Evolutionary conservation across 169 alveolate genomes (phyloP).

Genomic region (Eimeria tenella): DNA sequence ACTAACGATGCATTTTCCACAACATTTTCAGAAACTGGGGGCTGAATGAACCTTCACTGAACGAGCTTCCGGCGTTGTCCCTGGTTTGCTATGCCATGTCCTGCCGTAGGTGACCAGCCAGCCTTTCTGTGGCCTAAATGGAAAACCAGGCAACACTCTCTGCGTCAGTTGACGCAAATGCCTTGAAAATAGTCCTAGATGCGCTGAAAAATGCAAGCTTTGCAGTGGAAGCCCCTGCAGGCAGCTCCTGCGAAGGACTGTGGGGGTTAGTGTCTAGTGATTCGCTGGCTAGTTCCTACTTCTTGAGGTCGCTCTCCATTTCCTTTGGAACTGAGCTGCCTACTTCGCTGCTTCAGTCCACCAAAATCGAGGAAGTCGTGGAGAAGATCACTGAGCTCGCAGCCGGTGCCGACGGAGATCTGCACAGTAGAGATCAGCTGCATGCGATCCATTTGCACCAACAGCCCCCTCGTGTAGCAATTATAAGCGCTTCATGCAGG

Average conservation of each 20-base stretch:
- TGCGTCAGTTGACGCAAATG: background rate
- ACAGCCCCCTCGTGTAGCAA: conserved; percentile 48
- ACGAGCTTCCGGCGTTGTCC: background rate
- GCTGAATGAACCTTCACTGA: background rate
- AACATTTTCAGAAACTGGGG: too few species aligned
- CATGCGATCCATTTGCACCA: conserved; percentile 13
- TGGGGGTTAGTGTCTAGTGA: conserved; percentile 52
- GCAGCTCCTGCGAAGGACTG: conserved; percentile 23
- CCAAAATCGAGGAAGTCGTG: conserved; percentile 27
- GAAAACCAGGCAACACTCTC: background rate
- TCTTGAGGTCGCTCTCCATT: conserved; percentile 58
- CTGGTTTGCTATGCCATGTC: conserved; percentile 8
- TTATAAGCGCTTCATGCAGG: conserved; percentile 82
- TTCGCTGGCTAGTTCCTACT: conserved; percentile 48
- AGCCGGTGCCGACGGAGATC: background rate
- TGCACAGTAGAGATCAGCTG: background rate
- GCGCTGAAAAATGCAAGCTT: conserved; percentile 52
- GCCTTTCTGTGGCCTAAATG: background rate
- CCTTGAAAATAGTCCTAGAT: conserved; percentile 8
- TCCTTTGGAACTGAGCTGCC: conserved; percentile 54
- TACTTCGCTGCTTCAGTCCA: conserved; percentile 25
- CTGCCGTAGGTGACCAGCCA: conserved; percentile 41
- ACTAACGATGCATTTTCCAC: background rate
- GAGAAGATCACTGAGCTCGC: conserved; percentile 12
- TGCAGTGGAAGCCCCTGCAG: conserved; percentile 43